phyloP scores from a whole-genome alignment of 2,329 filamentous ascomycete species.

The Fusarium zealandicum region DNA sequence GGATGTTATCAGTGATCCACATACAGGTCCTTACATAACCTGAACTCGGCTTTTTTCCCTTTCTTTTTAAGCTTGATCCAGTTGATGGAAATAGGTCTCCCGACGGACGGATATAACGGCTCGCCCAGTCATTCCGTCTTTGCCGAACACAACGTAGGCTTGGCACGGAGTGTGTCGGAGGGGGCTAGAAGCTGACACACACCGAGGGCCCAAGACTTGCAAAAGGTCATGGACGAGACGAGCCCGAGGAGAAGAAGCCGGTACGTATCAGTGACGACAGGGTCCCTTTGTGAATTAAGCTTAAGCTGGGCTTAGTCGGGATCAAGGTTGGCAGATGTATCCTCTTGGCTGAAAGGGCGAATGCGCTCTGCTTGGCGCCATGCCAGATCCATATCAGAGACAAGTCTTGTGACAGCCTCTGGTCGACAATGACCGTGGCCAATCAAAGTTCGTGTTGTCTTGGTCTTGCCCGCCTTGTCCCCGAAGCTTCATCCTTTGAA shows the following conservation, averaged over 20 bases:
- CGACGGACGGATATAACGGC: constrained; percentile 33
- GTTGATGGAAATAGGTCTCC: neutral
- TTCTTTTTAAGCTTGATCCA: neutral
- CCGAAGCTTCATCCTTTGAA: neutral
- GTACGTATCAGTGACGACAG: neutral
- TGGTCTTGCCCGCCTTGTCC: neutral
- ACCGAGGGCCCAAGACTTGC: constrained; percentile 1
- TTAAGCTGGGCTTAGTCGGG: constrained; percentile 36
- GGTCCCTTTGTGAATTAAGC: constrained; percentile 35
- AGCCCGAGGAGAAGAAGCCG: neutral
- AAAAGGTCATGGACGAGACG: constrained; percentile 20
- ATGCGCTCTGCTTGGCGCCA: neutral
- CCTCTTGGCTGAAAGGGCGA: neutral
- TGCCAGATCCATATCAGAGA: neutral
- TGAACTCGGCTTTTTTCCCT: constrained; percentile 6
- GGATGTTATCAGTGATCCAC: constrained; percentile 1
- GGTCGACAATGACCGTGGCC: neutral
- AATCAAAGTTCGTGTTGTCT: neutral
- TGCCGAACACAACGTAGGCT: constrained; percentile 37
- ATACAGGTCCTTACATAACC: constrained; percentile 5
- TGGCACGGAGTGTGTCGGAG: constrained; percentile 25
- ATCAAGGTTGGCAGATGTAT: constrained; percentile 27
- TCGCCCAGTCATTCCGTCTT: constrained; percentile 33
- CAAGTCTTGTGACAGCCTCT: neutral
- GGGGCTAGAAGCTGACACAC: constrained; percentile 6